Conservation (phyloP, 208 protist species). For the Trypanosoma mega region DNA sequence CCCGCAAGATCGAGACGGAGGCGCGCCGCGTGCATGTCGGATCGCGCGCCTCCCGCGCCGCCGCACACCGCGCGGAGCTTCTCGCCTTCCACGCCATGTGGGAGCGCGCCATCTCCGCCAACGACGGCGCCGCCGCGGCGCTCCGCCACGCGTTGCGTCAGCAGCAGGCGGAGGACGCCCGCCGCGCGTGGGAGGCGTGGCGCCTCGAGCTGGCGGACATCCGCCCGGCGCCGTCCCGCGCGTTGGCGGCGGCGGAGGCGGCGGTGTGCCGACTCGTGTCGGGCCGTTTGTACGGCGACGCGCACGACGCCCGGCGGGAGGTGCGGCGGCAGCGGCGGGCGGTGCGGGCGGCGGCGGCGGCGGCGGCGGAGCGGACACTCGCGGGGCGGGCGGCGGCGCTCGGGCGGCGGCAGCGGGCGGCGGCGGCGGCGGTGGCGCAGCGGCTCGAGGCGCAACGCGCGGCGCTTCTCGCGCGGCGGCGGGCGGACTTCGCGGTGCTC, state of each 20-base stretch:
- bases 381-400: constrained; percentile 21
- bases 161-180: constrained; percentile 32
- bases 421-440: constrained; percentile 28
- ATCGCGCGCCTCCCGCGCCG: constrained; percentile 27
- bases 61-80: constrained; percentile 36
- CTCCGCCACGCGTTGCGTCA: constrained; percentile 30
- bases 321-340: constrained; percentile 31
- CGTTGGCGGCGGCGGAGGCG: no score
- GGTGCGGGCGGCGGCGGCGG: constrained; percentile 32
- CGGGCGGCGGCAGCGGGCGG: constrained; percentile 15
- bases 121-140: constrained; percentile 32
- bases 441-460: constrained; percentile 25
- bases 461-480: constrained; percentile 24
- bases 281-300: no score
- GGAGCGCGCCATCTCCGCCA: constrained; percentile 31
- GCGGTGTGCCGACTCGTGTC: no score
- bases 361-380: constrained; percentile 21
- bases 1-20: constrained; percentile 32
- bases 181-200: no score
- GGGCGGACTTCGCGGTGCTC: constrained; percentile 29
- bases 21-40: constrained; percentile 23
- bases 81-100: constrained; percentile 40
- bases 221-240: no score
- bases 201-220: no score
- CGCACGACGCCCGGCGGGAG: constrained; percentile 27